A percentile compares a stretch with the other conserved stretches of the same genome.
Conservation (phyloP, 2,329 filamentous ascomycete genomes). For the Penicillium janthinellum region DNA sequence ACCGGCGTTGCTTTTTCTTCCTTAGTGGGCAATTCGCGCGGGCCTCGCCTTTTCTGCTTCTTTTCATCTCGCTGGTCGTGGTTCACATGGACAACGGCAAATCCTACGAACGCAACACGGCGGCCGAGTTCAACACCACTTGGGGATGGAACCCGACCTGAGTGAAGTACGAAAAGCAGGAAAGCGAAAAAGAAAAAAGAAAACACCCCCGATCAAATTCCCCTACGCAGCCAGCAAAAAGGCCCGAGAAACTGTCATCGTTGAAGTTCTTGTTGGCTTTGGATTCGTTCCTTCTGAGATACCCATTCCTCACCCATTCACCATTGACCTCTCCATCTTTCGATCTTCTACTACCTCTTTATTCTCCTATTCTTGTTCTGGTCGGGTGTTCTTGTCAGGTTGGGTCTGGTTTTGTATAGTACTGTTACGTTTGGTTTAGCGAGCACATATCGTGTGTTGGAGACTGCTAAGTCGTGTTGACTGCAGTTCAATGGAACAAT, state of each 20-base stretch:
- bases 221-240: slow-evolving; percentile 2
- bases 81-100: slow-evolving; percentile 4
- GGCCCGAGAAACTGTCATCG: neutral
- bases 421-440: slow-evolving; percentile 19
- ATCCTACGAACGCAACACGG: slow-evolving; percentile 7
- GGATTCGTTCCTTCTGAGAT: slow-evolving; percentile 17
- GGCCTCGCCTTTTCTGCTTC: slow-evolving; percentile 3
- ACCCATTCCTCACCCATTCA: slow-evolving; percentile 15
- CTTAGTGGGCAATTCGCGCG: slow-evolving; percentile 5
- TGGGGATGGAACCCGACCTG: slow-evolving; percentile 5
- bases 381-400: slow-evolving; percentile 8
- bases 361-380: neutral
- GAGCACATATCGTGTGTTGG: slow-evolving; percentile 14
- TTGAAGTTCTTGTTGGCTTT: slow-evolving; percentile 1
- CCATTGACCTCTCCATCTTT: neutral
- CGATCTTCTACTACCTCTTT: slow-evolving; percentile 3
- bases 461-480: no score
- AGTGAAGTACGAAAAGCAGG: neutral
- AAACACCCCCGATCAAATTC: neutral
- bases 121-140: slow-evolving; percentile 6
- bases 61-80: slow-evolving; percentile 4
- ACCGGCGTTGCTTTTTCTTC: neutral
- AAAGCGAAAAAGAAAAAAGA: neutral
- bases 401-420: slow-evolving; percentile 18
- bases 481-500: neutral